phyloP scores from a whole-genome alignment of 805 yeast species.

The Barnettozyma vustinii region DNA sequence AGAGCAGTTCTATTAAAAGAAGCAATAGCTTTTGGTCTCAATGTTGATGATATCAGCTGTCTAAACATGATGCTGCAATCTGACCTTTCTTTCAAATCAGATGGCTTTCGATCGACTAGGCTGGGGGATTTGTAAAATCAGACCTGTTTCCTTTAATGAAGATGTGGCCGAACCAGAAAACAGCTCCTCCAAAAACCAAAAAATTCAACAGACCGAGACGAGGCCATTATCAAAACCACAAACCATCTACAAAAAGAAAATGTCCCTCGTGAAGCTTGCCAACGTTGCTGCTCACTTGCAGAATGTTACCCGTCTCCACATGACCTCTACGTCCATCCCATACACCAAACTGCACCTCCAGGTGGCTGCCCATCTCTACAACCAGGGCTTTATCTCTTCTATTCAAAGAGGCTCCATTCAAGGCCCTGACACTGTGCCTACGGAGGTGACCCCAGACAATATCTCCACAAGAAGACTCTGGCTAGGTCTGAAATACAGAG shows the following conservation, averaged over 20 bases:
- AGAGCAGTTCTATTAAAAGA: background rate
- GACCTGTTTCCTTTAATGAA: background rate
- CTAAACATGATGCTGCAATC: background rate
- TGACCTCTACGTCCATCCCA: conserved; percentile 75
- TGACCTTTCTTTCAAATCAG: background rate
- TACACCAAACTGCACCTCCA: conserved; percentile 78
- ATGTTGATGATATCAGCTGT: background rate
- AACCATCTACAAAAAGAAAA: conserved; percentile 23
- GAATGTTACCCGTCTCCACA: conserved; percentile 73
- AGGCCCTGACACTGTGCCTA: conserved; percentile 78
- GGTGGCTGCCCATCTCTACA: conserved; percentile 77
- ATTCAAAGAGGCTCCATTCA: conserved; percentile 77
- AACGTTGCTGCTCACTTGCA: conserved; percentile 84
- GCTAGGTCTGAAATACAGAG: conserved; percentile 79
- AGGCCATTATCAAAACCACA: background rate
- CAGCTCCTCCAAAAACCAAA: background rate
- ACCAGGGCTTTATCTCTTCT: conserved; percentile 83
- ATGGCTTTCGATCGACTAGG: background rate
- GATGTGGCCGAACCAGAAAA: background rate
- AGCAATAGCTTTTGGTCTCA: background rate
- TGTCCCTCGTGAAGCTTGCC: conserved; percentile 85
- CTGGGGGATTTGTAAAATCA: background rate
- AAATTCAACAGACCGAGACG: background rate
- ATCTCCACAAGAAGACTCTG: conserved; percentile 82
- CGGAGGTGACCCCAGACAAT: conserved; percentile 81